Conservation (phyloP, 441 rosid genomes). For the Pelargonium myrrhifolium region DNA sequence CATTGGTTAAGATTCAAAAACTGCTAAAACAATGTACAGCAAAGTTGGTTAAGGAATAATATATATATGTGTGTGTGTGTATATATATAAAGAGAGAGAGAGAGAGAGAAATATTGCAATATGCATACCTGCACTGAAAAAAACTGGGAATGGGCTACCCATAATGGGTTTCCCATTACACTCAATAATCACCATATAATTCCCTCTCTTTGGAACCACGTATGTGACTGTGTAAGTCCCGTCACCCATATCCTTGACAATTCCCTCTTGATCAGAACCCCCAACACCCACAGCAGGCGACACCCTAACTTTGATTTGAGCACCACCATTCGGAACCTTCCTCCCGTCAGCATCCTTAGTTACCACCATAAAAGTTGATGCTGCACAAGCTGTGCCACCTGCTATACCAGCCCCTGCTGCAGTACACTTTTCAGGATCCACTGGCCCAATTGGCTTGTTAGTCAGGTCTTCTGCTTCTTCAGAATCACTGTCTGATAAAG, state of each 20-base stretch:
- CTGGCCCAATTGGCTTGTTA: slow-evolving; percentile 78
- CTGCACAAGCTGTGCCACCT: slow-evolving; percentile 92
- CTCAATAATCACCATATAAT: slow-evolving; percentile 88
- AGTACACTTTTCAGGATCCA: slow-evolving; percentile 77
- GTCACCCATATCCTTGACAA: slow-evolving; percentile 89
- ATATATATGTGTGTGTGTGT: no score
- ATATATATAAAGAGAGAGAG: no score
- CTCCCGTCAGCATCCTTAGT: slow-evolving; percentile 90
- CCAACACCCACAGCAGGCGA: slow-evolving; percentile 92
- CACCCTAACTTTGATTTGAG: slow-evolving; percentile 65
- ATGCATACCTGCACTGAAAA: slow-evolving; percentile 78
- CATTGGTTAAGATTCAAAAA: no score
- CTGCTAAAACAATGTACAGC: no score
- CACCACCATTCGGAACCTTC: slow-evolving; percentile 70
- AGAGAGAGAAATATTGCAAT: not conserved
- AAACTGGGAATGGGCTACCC: slow-evolving; percentile 97
- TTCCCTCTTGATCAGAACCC: slow-evolving; percentile 83
- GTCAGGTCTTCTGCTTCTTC: slow-evolving; percentile 59
- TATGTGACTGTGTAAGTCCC: slow-evolving; percentile 83
- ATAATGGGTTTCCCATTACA: slow-evolving; percentile 77
- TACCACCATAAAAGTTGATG: slow-evolving; percentile 68
- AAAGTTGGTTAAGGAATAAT: no score
- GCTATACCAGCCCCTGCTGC: slow-evolving; percentile 92
- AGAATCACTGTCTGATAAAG: slow-evolving; percentile 65
- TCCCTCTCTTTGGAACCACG: slow-evolving; percentile 94